phyloP scores from a whole-genome alignment of 1,139 yeast species.

The Petasospora fabianii region DNA sequence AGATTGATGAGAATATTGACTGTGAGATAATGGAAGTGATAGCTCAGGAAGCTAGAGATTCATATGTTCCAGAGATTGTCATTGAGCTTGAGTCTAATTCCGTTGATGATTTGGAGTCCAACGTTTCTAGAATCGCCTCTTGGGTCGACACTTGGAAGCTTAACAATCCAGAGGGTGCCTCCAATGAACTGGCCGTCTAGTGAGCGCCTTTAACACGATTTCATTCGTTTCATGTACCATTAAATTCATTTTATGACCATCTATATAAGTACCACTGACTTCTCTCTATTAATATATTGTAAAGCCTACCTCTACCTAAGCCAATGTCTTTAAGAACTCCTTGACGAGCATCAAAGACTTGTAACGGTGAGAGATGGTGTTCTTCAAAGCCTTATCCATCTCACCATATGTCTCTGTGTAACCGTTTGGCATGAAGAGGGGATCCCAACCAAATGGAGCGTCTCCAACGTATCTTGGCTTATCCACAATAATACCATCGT shows the following conservation, averaged over 20 bases:
- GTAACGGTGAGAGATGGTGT: conserved; percentile 80
- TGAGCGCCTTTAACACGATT: neutral
- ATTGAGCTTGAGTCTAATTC: conserved; percentile 72
- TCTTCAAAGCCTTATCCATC: conserved; percentile 73
- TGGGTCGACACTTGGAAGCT: conserved; percentile 77
- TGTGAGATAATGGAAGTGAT: conserved; percentile 97
- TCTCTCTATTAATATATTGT: too few relatives aligned
- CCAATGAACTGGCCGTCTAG: conserved; percentile 29
- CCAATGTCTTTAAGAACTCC: conserved; percentile 41
- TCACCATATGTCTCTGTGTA: conserved; percentile 81
- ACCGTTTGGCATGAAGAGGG: conserved; percentile 79
- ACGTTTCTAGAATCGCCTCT: conserved; percentile 65
- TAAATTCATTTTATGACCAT: neutral
- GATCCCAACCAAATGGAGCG: conserved; percentile 93
- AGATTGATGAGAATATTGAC: conserved; percentile 87
- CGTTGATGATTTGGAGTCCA: conserved; percentile 73
- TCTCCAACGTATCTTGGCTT: conserved; percentile 52
- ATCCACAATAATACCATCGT: conserved; percentile 74
- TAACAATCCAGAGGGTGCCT: conserved; percentile 45
- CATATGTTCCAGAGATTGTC: conserved; percentile 75
- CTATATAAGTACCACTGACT: too few relatives aligned
- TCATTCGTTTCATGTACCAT: too few relatives aligned
- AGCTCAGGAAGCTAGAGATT: conserved; percentile 79
- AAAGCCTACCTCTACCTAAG: conserved; percentile 3
- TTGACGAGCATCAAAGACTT: conserved; percentile 74